These are phyloP conservation scores for Pezicula neosporulosa DNA, from an alignment of 2,329 filamentous ascomycete genomes.

Conservation along the genomic window DNA sequence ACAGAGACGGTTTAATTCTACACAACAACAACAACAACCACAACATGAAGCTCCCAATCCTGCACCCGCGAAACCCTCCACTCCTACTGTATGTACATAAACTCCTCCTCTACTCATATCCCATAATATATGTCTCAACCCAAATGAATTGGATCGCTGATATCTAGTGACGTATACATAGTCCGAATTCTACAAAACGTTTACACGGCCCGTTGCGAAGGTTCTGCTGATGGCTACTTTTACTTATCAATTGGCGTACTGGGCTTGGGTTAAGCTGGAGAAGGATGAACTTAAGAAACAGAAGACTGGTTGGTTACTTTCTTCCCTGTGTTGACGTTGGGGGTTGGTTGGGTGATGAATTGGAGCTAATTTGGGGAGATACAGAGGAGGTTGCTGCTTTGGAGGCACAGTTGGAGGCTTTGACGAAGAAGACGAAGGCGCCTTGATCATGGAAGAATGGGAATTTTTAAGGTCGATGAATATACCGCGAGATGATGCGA, in stretches of 20 bases:
- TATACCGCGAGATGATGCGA: too few relatives aligned
- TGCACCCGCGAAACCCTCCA: slow-evolving; percentile 4
- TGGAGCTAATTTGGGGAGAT: slow-evolving; percentile 1
- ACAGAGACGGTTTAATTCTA: neutral
- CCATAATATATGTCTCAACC: neutral
- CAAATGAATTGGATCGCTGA: neutral
- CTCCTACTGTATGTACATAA: slow-evolving; percentile 10
- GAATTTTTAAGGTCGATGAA: too few relatives aligned
- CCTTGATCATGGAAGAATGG: neutral
- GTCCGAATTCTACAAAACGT: slow-evolving; percentile 71
- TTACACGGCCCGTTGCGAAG: slow-evolving; percentile 70
- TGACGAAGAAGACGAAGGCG: slow-evolving; percentile 1
- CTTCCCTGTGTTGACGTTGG: neutral
- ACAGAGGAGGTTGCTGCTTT: slow-evolving; percentile 12
- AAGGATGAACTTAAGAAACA: slow-evolving; percentile 62
- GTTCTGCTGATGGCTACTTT: slow-evolving; percentile 71
- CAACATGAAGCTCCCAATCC: too few relatives aligned
- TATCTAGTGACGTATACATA: slow-evolving; percentile 25
- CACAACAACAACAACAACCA: neutral
- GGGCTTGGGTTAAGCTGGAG: slow-evolving; percentile 71
- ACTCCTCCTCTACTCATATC: neutral
- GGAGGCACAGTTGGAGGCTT: slow-evolving; percentile 7
- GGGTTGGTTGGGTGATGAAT: neutral
- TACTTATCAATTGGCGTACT: slow-evolving; percentile 76
- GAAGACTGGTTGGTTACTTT: slow-evolving; percentile 46